Evolutionary conservation across 306 rosid species (phyloP).

Genomic region (Fragaria ananassa): DNA sequence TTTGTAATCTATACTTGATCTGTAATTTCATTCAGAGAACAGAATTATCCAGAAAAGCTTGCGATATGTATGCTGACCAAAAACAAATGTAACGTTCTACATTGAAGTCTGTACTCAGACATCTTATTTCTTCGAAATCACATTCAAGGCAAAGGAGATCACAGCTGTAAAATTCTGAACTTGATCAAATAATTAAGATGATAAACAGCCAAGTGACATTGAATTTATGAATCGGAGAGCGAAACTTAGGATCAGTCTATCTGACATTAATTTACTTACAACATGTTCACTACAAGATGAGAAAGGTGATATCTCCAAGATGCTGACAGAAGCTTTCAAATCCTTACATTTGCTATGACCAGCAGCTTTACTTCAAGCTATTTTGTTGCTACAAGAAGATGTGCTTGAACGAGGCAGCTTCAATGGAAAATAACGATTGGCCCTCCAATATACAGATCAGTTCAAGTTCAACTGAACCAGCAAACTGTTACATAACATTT

Average conservation of each 20-base stretch:
- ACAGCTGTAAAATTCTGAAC: not conserved
- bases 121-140: not conserved
- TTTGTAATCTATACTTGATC: not conserved
- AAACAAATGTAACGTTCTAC: not conserved
- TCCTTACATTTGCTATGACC: not conserved
- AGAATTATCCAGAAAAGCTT: not conserved
- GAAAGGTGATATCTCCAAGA: not conserved
- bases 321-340: not conserved
- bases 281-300: not conserved
- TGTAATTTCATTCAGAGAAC: not conserved
- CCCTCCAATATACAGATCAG: not conserved
- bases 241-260: not conserved
- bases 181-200: not conserved
- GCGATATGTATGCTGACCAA: not conserved
- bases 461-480: slow-evolving; percentile 27
- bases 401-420: not conserved
- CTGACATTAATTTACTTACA: not conserved
- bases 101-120: not conserved
- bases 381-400: not conserved
- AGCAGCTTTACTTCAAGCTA: not conserved
- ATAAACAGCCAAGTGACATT: not conserved
- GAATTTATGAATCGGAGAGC: not conserved
- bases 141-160: not conserved
- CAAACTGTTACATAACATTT: slow-evolving; percentile 23
- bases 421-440: not conserved